phyloP scores from a whole-genome alignment of 805 yeast species.

The Yarrowia sp. region DNA sequence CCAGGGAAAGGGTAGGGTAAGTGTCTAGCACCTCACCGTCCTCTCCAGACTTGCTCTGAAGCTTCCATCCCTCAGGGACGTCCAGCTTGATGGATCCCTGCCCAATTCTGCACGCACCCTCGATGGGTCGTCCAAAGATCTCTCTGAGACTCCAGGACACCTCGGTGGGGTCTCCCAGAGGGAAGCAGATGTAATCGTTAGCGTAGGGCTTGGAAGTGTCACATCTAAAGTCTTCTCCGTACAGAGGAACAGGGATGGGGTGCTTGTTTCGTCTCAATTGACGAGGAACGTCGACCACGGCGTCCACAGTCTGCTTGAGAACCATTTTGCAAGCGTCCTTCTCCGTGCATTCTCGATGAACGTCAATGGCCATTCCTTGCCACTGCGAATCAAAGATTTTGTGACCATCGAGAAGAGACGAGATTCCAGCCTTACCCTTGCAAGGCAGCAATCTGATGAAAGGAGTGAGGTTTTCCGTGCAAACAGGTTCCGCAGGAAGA shows the following conservation, averaged over 20 bases:
- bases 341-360: slow-evolving; percentile 59
- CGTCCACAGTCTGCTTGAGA: slow-evolving; percentile 71
- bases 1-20: slow-evolving; percentile 21
- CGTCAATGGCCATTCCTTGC: slow-evolving; percentile 92
- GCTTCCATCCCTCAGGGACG: slow-evolving; percentile 41
- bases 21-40: slow-evolving; percentile 30
- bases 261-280: slow-evolving; percentile 65
- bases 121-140: slow-evolving; percentile 71
- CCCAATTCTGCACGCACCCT: slow-evolving; percentile 67
- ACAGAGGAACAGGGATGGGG: slow-evolving; percentile 82
- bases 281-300: slow-evolving; percentile 74
- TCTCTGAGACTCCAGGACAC: slow-evolving; percentile 63
- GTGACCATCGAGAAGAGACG: slow-evolving; percentile 87
- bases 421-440: slow-evolving; percentile 86
- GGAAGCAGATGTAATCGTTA: slow-evolving; percentile 79
- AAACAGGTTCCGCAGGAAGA: slow-evolving; percentile 91
- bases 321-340: slow-evolving; percentile 39
- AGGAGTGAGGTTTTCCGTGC: slow-evolving; percentile 96
- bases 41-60: slow-evolving; percentile 20
- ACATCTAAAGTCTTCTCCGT: slow-evolving; percentile 75
- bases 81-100: slow-evolving; percentile 52
- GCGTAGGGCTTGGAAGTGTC: slow-evolving; percentile 63
- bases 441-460: slow-evolving; percentile 89
- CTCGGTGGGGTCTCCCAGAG: slow-evolving; percentile 60
- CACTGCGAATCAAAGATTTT: slow-evolving; percentile 84